Evolutionary conservation across 2,329 filamentous ascomycete genomes (phyloP).

Genomic region (Thelonectria rubi): DNA sequence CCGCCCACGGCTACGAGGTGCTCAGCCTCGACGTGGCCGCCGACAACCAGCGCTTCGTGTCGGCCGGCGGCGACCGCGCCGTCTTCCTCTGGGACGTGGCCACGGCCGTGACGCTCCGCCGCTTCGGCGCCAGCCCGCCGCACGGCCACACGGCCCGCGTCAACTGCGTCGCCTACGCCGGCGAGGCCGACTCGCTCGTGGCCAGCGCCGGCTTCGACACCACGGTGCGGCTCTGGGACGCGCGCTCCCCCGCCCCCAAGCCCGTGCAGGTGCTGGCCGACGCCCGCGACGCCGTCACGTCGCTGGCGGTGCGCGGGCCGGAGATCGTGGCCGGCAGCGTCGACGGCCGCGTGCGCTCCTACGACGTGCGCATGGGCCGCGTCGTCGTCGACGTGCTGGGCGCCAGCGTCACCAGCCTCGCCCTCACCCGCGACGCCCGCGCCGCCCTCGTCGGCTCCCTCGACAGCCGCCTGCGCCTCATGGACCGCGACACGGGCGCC

Average conservation of each 20-base stretch:
- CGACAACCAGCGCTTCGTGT: slow-evolving; percentile 87
- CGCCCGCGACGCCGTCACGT: slow-evolving; percentile 74
- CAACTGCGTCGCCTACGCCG: slow-evolving; percentile 82
- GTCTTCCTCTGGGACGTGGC: slow-evolving; percentile 97
- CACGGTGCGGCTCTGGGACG: slow-evolving; percentile 80
- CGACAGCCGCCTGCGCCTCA: slow-evolving; percentile 79
- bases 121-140: slow-evolving; percentile 69
- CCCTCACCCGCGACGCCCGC: slow-evolving; percentile 75
- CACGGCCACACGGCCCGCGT: slow-evolving; percentile 76
- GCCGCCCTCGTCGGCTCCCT: slow-evolving; percentile 78
- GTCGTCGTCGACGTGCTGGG: slow-evolving; percentile 72
- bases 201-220: slow-evolving; percentile 79
- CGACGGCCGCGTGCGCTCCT: slow-evolving; percentile 82
- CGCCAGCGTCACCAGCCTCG: slow-evolving; percentile 77
- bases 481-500: slow-evolving; percentile 80
- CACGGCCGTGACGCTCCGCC: slow-evolving; percentile 77
- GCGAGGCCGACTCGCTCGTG: slow-evolving; percentile 77
- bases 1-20: slow-evolving; percentile 91
- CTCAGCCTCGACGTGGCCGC: slow-evolving; percentile 78
- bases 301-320: slow-evolving; percentile 56
- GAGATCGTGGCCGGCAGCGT: slow-evolving; percentile 81
- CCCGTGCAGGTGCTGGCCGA: slow-evolving; percentile 79
- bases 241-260: slow-evolving; percentile 61
- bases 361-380: slow-evolving; percentile 88
- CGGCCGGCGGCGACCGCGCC: slow-evolving; percentile 86